Conservation (phyloP, 164 flowering plant species). For the Tetracentron sinense region DNA sequence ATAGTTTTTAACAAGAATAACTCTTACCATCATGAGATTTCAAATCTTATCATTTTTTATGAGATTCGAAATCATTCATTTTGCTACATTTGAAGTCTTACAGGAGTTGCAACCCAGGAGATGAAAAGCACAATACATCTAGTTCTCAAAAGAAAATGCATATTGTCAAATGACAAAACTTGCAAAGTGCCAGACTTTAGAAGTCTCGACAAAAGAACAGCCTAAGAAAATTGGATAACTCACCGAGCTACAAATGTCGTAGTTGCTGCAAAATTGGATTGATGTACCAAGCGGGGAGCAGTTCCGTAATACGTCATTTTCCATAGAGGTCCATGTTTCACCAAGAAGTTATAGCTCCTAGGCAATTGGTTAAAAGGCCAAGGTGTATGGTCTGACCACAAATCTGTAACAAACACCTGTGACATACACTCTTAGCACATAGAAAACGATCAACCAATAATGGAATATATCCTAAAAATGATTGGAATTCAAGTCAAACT, state of each 20-base stretch:
- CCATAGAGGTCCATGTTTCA: conserved; percentile 91
- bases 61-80: too few species aligned
- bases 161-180: too few species aligned
- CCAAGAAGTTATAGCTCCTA: conserved; percentile 89
- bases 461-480: not conserved
- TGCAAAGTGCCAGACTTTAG: too few species aligned
- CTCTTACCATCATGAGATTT: too few species aligned
- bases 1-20: too few species aligned
- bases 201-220: too few species aligned
- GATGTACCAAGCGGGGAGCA: conserved; percentile 82
- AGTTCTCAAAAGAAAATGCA: too few species aligned
- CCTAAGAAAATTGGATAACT: conserved; percentile 11
- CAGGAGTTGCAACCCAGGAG: too few species aligned
- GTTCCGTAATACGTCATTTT: conserved; percentile 85
- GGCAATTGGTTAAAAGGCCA: conserved; percentile 99
- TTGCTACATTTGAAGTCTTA: too few species aligned
- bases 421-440: conserved; percentile 36
- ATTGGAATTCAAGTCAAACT: not conserved
- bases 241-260: conserved; percentile 89
- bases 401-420: conserved; percentile 95
- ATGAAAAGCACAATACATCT: too few species aligned
- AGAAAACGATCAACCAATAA: conserved; percentile 27
- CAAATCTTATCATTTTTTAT: too few species aligned
- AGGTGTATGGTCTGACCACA: conserved; percentile 98
- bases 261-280: conserved; percentile 93